Evolutionary conservation across 2,329 filamentous ascomycete species (phyloP).

Genomic region (Arthrobotrys musiformis): DNA sequence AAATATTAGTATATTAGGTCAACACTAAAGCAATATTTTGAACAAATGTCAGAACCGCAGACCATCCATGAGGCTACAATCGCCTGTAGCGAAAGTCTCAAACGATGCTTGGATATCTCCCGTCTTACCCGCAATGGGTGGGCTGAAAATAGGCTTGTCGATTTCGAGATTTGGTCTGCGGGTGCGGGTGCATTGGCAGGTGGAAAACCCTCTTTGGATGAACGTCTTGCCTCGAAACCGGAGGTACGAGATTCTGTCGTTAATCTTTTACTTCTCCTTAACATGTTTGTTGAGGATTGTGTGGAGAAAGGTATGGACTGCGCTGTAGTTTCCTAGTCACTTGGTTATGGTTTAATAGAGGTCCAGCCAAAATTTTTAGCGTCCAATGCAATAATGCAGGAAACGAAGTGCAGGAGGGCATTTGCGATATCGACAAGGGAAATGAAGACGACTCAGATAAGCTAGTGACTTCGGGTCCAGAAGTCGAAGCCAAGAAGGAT

Average conservation of each 20-base stretch:
- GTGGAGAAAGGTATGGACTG: slow-evolving; percentile 1
- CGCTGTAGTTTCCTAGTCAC: too few relatives aligned
- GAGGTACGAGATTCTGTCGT: slow-evolving; percentile 8
- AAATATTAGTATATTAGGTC: too few relatives aligned
- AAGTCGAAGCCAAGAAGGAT: neutral
- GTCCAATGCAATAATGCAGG: too few relatives aligned
- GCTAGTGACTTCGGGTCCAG: neutral
- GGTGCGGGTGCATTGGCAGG: slow-evolving; percentile 26
- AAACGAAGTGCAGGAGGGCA: too few relatives aligned
- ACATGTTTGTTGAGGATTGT: slow-evolving; percentile 16
- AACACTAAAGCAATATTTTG: too few relatives aligned
- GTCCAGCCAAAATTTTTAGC: too few relatives aligned
- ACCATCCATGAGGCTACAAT: neutral
- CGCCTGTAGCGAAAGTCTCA: slow-evolving; percentile 25
- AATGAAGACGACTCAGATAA: neutral
- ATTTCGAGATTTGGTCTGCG: slow-evolving; percentile 35
- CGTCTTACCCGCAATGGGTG: slow-evolving; percentile 27
- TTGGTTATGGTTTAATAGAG: too few relatives aligned
- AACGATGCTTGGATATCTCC: neutral
- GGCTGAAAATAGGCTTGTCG: slow-evolving; percentile 38
- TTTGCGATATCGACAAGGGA: too few relatives aligned
- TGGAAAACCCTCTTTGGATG: slow-evolving; percentile 33
- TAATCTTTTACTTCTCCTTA: slow-evolving; percentile 24
- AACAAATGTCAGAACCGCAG: neutral
- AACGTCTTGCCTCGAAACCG: slow-evolving; percentile 9